Evolutionary conservation across 1,284 basidiomycete genomes (phyloP).

Genomic region (Athelia psychrophila): DNA sequence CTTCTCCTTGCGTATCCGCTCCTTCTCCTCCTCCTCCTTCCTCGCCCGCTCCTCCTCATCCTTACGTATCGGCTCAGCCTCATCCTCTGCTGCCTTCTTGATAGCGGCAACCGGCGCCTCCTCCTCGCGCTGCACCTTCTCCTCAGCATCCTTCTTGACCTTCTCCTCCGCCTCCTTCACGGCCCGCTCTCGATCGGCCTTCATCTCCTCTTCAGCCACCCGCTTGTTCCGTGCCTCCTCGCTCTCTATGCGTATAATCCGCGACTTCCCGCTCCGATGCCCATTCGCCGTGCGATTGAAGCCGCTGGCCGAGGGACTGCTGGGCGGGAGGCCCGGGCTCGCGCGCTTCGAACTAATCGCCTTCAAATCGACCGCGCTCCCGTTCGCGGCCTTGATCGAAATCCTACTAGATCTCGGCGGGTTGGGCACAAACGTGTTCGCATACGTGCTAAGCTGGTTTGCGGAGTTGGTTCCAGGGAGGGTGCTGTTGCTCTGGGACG

Average conservation of each 20-base stretch:
- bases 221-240: conserved; percentile 51
- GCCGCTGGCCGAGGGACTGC: too few relatives aligned
- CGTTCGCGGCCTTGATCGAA: conserved; percentile 53
- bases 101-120: conserved; percentile 38
- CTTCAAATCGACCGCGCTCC: conserved; percentile 57
- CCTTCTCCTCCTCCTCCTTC: conserved; percentile 22
- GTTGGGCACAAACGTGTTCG: too few relatives aligned
- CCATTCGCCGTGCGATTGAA: too few relatives aligned
- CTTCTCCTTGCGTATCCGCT: too few relatives aligned
- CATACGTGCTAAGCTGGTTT: too few relatives aligned
- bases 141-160: conserved; percentile 30
- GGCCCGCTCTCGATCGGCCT: conserved; percentile 29
- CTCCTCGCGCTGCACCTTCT: conserved; percentile 30
- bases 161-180: too few relatives aligned
- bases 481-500: too few relatives aligned
- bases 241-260: conserved; percentile 52
- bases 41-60: conserved; percentile 9
- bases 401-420: conserved; percentile 43
- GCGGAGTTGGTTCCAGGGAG: too few relatives aligned
- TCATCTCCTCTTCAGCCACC: conserved; percentile 46
- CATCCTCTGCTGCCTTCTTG: conserved; percentile 25
- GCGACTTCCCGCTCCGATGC: conserved; percentile 8
- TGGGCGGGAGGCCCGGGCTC: conserved; percentile 30
- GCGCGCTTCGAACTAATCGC: conserved; percentile 49
- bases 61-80: conserved; percentile 19